Base-by-base conservation (phyloP, 2,329 filamentous ascomycete species). In the Aspergillus niger region DNA sequence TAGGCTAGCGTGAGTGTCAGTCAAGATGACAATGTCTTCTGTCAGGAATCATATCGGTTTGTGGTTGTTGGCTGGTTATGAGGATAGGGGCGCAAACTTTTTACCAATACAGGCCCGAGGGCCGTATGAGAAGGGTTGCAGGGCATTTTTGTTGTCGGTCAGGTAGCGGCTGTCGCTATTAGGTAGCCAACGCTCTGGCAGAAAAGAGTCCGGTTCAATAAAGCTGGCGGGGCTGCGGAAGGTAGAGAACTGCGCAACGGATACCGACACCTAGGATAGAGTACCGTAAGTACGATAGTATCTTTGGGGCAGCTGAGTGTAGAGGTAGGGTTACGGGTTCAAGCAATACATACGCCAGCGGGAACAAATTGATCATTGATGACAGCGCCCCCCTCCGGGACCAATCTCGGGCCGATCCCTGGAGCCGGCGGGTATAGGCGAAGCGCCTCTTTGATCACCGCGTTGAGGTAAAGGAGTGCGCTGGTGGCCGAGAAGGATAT, bases 351-450 rank as follows among this genome's bases (percentile, higher is more conserved):
- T 64, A 70, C 65, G 2, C 66, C 64, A 56, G 61, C 69, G 24
- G 78, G 77, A 24, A 81, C 62, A 50, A 65, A 74, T 8, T 69
- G 15, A 5, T 74, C 78, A 58, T 72, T 70, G 5, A 81, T 68
- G 0, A 72, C 63, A 13, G 73, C 71, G 3, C 79, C 79, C 1
- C 70, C 71, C 3, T 67, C 55, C 1, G 75, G 77, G 2, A 75
- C 73, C 5, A 70, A 28, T 7, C 76, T 67, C 0, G 77, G 74
- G 8, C 76, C 51, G 8, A 70, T 70, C n/a, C 67, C 64, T 2
- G 76, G 70, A 1, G 77, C 74, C 1, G 78, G 78, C 2, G 79
- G 79, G 48, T 79, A 80, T 4, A 80, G 48, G 13, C 79, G 73
- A 41, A 81, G 66, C 0, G 70, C 70, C 60, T 81, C 79, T 38